Evolutionary conservation across 257 asterid genomes (phyloP).

Genomic region (Marsdenia floribunda): DNA sequence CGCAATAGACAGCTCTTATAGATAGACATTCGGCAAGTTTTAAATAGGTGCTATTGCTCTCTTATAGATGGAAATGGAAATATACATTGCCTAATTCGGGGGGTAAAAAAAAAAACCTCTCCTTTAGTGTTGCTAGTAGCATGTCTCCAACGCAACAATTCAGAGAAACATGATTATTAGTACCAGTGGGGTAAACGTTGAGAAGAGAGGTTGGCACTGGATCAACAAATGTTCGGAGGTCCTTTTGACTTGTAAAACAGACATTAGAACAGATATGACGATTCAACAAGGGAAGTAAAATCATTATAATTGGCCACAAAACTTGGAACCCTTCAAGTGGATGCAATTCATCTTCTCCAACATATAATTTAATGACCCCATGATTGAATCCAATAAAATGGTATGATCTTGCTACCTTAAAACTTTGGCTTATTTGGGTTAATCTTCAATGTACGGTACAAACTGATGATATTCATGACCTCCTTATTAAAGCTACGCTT

Average conservation of each 20-base stretch:
- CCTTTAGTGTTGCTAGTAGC: not conserved
- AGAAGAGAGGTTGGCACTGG: not conserved
- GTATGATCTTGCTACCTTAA: not conserved
- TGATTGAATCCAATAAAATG: not conserved
- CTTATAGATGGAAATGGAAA: too few species aligned
- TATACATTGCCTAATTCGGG: too few species aligned
- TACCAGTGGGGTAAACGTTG: not conserved
- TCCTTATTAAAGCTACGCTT: conserved; percentile 71
- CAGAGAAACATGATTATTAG: not conserved
- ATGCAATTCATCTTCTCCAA: not conserved
- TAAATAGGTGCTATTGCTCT: too few species aligned
- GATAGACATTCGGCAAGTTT: too few species aligned
- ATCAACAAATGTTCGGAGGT: not conserved
- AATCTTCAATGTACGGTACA: not conserved
- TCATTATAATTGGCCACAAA: not conserved
- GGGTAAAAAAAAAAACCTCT: too few species aligned
- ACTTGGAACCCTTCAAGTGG: not conserved
- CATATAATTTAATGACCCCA: not conserved
- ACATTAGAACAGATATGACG: not conserved
- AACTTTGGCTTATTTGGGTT: not conserved
- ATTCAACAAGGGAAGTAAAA: not conserved
- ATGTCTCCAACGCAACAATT: not conserved
- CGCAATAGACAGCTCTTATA: too few species aligned
- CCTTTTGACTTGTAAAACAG: not conserved
- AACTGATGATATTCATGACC: conserved; percentile 36